Evolutionary conservation across 2,329 filamentous ascomycete species (phyloP), one percentile per base, ranked within the genome.

Genomic region (Aschersonia sp.): DNA sequence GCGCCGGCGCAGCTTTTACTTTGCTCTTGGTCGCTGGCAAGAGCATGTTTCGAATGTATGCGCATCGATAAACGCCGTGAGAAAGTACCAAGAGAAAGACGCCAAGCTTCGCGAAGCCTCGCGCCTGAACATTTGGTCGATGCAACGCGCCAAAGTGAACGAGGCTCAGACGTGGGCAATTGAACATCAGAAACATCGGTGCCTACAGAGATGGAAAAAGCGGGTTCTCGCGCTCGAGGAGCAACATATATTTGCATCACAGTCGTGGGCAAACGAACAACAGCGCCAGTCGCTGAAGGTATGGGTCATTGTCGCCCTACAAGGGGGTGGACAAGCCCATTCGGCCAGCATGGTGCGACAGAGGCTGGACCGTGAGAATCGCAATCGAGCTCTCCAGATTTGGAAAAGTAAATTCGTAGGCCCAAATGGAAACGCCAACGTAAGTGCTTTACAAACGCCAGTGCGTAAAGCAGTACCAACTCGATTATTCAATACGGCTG

Each of bases 301-400:
- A 6, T 67, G 65, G 65, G 63, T 64, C 1, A 66, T 63, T 43
- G 60, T 61, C 20, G 58, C 63, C 9, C 46, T 67, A 31, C 65
- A 65, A 45, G 60, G 59, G 43, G 58, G 60, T 44, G 64, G 65
- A 1, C 63, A 66, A 45, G 64, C 59, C 7, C 65, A 67, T 47
- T 66, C 64, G 3, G 65, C 65, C 6, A 51, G 48, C 5, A 61
- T 59, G 47, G 61, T 62, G 10, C 53, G 53, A 20, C 57, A 60
- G 49, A 63, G 61, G 46, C 56, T 64, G 45, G 56, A 58, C 32
- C 55, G 58, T 5, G 62, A 65, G 47, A 59, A 56, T 45, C 58
- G 62, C 9, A 56, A 55, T 38, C 57, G 59, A 44, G 51, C 53
- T 20, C 53, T 66, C 30, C 57, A 64, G 40, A 31, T 53, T 4